Base-by-base conservation (phyloP, 352 stramenopile genomes). In the Pythium phragmitis region DNA sequence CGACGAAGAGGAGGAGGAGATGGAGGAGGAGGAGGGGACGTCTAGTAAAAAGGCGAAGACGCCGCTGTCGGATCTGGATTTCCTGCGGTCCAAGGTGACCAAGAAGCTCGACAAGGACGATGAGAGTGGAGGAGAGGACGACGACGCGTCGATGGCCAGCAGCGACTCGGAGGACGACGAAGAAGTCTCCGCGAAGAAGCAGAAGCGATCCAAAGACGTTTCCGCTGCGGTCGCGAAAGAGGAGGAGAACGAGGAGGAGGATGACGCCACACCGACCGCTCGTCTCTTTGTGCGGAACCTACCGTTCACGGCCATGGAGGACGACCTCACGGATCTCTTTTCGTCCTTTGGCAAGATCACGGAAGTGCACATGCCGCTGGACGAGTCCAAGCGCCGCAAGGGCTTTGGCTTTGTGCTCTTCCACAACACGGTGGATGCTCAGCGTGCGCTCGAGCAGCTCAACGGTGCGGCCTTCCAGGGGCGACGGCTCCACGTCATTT, bases 391-490 rank as follows among this genome's bases (percentile, higher is more conserved):
- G 69, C 82, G 91, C 41, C 94, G 95, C 51, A 99, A 99, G 63
- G 98, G 98, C 47, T 99, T 98, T 79, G 97, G 88, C 13, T 99
- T 99, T 73, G 86, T 99, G 21, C 80, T 91, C 17, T 99, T 98
- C 75, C 79, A 91, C 61, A 94, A 84, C n/a, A 92, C 88, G 2
- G 83, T 96, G 23, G 85, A 98, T 67, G 96, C 97, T 1, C 78
- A 93, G 52, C 69, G 67, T 41, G 97, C 97, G 33, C 79, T 96
- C n/a, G 85, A 85, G 39, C 75, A 79, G 66, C 68, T 99, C 57
- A 93, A 99, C 64, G 93, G 92, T 36, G 89, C 89, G 39, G 87
- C 97, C 42, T 99, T 99, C 73, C 95, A 99, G 72, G 98, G 97
- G 19, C 85, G 97, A 12, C 73, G 98, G 36, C 74, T 99, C 55